Conservation (phyloP, 2,329 filamentous ascomycete genomes). For the Diaporthe helianthi region DNA sequence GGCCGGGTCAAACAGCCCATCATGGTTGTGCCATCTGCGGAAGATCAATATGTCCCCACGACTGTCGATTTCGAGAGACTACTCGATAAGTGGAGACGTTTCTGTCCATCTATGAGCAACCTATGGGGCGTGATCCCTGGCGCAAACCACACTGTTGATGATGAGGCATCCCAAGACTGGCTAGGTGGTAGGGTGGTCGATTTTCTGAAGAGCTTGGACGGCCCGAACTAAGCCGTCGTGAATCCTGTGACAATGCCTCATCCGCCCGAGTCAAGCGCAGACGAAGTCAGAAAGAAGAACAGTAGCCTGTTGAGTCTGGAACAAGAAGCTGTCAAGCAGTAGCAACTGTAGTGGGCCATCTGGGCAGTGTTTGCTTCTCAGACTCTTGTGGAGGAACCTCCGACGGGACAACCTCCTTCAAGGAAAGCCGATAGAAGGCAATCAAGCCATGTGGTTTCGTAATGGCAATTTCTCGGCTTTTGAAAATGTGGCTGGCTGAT, state of each 20-base stretch:
- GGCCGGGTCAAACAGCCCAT: constrained; percentile 65
- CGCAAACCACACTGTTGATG: constrained; percentile 58
- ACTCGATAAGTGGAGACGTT: constrained; percentile 62
- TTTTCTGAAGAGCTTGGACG: constrained; percentile 49
- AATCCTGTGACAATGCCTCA: neutral
- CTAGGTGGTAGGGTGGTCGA: constrained; percentile 54
- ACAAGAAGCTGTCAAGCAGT: neutral
- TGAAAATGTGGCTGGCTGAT: neutral
- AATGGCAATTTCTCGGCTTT: neutral
- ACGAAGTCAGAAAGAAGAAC: neutral
- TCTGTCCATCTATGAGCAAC: constrained; percentile 54
- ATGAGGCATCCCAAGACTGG: constrained; percentile 56
- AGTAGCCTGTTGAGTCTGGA: neutral
- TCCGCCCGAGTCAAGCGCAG: neutral
- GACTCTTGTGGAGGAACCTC: neutral
- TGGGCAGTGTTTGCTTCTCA: neutral
- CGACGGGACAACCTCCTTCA: neutral
- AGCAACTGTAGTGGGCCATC: neutral
- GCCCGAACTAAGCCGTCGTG: neutral
- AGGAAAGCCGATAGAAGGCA: neutral
- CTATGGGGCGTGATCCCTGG: constrained; percentile 61
- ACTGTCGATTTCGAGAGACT: constrained; percentile 64
- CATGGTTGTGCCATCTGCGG: constrained; percentile 68
- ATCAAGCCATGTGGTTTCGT: neutral
- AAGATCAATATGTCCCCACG: constrained; percentile 70